Base-by-base conservation (phyloP, 164 flowering plant species). In the Macadamia tetraphylla region DNA sequence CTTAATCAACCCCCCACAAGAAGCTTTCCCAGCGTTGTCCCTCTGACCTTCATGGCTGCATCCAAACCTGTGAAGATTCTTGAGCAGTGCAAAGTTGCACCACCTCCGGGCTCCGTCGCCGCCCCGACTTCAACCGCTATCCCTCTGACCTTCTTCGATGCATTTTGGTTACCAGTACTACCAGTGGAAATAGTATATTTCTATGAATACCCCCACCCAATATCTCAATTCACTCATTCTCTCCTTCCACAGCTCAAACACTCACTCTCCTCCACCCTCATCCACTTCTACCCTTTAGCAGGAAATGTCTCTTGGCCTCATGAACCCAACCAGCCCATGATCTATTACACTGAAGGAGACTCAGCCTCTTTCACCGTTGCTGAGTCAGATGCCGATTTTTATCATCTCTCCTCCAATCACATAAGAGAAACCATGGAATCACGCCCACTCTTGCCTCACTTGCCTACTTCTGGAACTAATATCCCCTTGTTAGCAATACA, bases 211-310 rank as follows among this genome's bases (percentile, higher is more conserved):
- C 58, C 23, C 0, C 23, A 14, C 17, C 58, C 58, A 13, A 15
- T 1, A 6, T 13, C 58, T 17, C 58, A 14, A 6, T 15, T 55
- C 23, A 55, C 18, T 1, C 40, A 60, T 3, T 9, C 40, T 15
- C 44, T 80, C 55, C 64, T 82, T 42, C 78, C 84, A 4, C 29
- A 32, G 1, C 80, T 84, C 59, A 81, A 79, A 60, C 52, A 67
- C 3, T 81, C 87, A 0, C 81, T 84, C 48, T 81, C 84, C 12
- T 65, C 62, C 11, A 44, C 83, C 12, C 84, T 81, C 87, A 0
- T 78, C 81, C 48, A 79, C 84, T 15, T 64, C 61, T 7, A 51
- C 83, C 7, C 83, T 17, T 52, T 81, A 6, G 71, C 84, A 18
- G 84, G 78, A 5, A 64, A 58, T 29, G 64, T 83, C 13, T 18